These are phyloP conservation scores for Coniochaeta hoffmannii DNA, from an alignment of 2,329 filamentous ascomycete genomes.

Conservation along the genomic window DNA sequence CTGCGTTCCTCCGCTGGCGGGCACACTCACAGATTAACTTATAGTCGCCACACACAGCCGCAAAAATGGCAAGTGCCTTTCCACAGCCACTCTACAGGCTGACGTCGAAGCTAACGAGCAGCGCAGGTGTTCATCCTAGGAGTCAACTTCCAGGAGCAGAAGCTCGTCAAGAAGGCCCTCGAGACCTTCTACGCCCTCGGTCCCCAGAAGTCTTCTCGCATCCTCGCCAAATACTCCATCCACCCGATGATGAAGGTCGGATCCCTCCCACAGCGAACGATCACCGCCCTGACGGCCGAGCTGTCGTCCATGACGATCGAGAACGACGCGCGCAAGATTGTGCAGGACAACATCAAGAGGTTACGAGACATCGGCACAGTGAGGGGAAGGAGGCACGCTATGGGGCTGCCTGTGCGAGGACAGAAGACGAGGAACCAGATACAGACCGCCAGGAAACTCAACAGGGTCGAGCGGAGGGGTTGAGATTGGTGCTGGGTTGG, in stretches of 20 bases:
- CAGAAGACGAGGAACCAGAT: slow-evolving; percentile 78
- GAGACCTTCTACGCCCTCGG: slow-evolving; percentile 84
- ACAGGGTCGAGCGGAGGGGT: slow-evolving; percentile 43
- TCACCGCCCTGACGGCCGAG: slow-evolving; percentile 76
- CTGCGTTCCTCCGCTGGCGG: background rate
- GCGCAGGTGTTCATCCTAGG: slow-evolving; percentile 75
- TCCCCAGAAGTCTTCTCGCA: slow-evolving; percentile 56
- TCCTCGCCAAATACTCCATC: slow-evolving; percentile 86
- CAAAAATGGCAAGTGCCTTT: slow-evolving; percentile 15
- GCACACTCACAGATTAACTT: background rate
- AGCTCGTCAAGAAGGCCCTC: slow-evolving; percentile 78
- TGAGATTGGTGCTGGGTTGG: slow-evolving; percentile 14
- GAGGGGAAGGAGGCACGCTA: slow-evolving; percentile 82
- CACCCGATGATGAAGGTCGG: slow-evolving; percentile 76
- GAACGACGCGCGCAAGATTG: slow-evolving; percentile 69
- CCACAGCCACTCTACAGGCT: background rate
- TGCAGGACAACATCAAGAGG: slow-evolving; percentile 79
- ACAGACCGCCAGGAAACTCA: slow-evolving; percentile 53
- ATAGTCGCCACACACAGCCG: background rate
- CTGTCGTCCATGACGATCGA: slow-evolving; percentile 90
- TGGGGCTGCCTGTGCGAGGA: slow-evolving; percentile 84
- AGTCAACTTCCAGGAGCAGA: slow-evolving; percentile 75
- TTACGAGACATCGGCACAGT: slow-evolving; percentile 89
- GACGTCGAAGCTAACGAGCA: background rate
- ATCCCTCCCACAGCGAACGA: slow-evolving; percentile 64